These are phyloP conservation scores for Epithele typhae DNA, from an alignment of 768 basidiomycete genomes.

Conservation along the genomic window DNA sequence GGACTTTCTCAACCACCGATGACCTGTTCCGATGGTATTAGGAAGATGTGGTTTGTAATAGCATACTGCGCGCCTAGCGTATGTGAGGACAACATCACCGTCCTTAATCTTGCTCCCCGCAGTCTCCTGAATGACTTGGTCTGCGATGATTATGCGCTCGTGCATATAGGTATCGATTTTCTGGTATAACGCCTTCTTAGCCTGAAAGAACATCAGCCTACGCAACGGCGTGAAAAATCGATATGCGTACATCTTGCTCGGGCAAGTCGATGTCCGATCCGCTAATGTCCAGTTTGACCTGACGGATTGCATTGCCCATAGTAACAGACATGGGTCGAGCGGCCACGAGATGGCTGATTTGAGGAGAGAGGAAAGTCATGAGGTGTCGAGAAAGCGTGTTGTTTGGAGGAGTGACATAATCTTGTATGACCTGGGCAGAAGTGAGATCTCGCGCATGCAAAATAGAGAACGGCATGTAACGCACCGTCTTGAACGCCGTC, in stretches of 20 bases:
- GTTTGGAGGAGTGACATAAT: slow-evolving; percentile 82
- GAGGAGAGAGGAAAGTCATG: slow-evolving; percentile 87
- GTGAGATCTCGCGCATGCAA: no score
- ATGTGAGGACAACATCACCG: slow-evolving; percentile 89
- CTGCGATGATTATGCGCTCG: slow-evolving; percentile 90
- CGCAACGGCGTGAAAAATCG: background rate
- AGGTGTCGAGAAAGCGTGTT: slow-evolving; percentile 88
- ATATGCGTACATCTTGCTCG: slow-evolving; percentile 83
- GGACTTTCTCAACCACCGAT: slow-evolving; percentile 87
- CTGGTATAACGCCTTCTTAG: slow-evolving; percentile 76
- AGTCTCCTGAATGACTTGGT: slow-evolving; percentile 86
- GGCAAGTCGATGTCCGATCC: slow-evolving; percentile 88
- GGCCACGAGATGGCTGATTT: slow-evolving; percentile 85
- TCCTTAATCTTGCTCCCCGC: slow-evolving; percentile 93
- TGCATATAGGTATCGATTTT: slow-evolving; percentile 93
- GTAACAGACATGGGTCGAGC: slow-evolving; percentile 89
- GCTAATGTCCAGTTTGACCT: slow-evolving; percentile 94
- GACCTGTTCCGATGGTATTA: no score
- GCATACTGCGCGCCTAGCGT: slow-evolving; percentile 62
- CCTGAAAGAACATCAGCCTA: slow-evolving; percentile 57
- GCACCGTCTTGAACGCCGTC: slow-evolving; percentile 85
- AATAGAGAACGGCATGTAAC: slow-evolving; percentile 20
- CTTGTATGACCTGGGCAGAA: slow-evolving; percentile 71
- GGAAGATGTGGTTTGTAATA: no score
- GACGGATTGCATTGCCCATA: slow-evolving; percentile 92